These are phyloP conservation scores for Trametes gibbosa DNA, from an alignment of 768 basidiomycete genomes.

Conservation along the genomic window DNA sequence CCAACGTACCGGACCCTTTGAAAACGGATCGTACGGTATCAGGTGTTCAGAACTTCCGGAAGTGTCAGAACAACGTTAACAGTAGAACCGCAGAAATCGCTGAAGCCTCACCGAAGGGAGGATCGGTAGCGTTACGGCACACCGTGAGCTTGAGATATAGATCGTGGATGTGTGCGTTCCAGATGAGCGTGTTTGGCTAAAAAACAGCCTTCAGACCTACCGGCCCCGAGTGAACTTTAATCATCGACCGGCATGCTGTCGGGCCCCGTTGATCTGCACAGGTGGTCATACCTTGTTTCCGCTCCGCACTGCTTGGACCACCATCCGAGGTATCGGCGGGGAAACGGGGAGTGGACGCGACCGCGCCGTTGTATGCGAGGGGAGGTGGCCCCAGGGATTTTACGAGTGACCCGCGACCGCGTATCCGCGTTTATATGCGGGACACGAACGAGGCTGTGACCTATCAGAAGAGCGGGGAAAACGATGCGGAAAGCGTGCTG, in stretches of 20 bases:
- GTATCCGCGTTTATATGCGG: constrained; percentile 13
- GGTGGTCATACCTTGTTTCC: constrained; percentile 16
- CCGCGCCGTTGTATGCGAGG: background rate
- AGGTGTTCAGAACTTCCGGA: too few species aligned
- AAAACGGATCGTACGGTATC: background rate
- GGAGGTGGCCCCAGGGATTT: constrained; percentile 14
- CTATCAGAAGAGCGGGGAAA: constrained; percentile 16
- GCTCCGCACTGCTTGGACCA: background rate
- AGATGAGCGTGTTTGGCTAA: background rate
- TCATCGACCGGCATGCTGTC: background rate
- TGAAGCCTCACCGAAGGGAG: background rate
- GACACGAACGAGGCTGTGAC: background rate
- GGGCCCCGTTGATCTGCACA: constrained; percentile 2
- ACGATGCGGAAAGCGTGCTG: constrained; percentile 10
- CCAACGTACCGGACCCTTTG: too few species aligned
- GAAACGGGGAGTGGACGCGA: background rate
- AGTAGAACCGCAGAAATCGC: background rate
- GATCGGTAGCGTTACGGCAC: constrained; percentile 1
- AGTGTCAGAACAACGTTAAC: too few species aligned
- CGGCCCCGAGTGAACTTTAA: background rate
- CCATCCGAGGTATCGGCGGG: constrained; percentile 11
- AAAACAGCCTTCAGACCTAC: background rate
- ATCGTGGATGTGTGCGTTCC: background rate
- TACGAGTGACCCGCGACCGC: background rate
- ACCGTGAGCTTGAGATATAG: background rate